Evolutionary conservation across 441 rosid genomes (phyloP).

Genomic region (Bocquillonia castaneifolia): DNA sequence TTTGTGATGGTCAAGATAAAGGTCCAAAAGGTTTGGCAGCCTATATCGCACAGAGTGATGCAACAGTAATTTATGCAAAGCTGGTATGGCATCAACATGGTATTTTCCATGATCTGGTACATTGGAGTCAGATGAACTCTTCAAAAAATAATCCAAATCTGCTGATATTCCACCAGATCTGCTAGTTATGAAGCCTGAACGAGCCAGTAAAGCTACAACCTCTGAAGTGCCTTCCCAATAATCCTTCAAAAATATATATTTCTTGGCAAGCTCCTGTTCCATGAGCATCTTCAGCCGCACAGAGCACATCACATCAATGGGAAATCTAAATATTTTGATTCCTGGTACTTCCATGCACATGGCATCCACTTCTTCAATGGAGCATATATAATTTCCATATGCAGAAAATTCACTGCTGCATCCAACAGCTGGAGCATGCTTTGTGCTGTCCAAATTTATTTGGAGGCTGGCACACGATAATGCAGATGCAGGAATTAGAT

Average conservation of each 20-base stretch:
- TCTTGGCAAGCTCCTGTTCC: constrained; percentile 87
- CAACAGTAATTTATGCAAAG: constrained; percentile 66
- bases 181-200: constrained; percentile 66
- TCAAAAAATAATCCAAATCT: constrained; percentile 43
- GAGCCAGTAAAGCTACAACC: constrained; percentile 70
- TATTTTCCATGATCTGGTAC: constrained; percentile 39
- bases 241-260: constrained; percentile 73
- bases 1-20: constrained; percentile 81
- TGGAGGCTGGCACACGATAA: constrained; percentile 74
- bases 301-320: constrained; percentile 56
- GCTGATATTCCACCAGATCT: constrained; percentile 32
- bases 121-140: constrained; percentile 45
- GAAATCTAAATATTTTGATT: constrained; percentile 60
- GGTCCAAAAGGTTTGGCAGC: constrained; percentile 88
- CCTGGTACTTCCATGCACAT: constrained; percentile 82
- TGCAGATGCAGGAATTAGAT: constrained; percentile 64
- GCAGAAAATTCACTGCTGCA: constrained; percentile 40
- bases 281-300: constrained; percentile 68
- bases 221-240: constrained; percentile 85
- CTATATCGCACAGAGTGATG: constrained; percentile 63
- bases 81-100: constrained; percentile 40
- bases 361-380: constrained; percentile 78
- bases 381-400: constrained; percentile 49
- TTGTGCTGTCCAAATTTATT: constrained; percentile 61
- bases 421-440: constrained; percentile 45